Percentiles rank a stretch among this genome's conserved stretches.
These are phyloP conservation scores for Wallacemonas sp. DNA, from an alignment of 208 protist genomes.

Conservation along the genomic window DNA sequence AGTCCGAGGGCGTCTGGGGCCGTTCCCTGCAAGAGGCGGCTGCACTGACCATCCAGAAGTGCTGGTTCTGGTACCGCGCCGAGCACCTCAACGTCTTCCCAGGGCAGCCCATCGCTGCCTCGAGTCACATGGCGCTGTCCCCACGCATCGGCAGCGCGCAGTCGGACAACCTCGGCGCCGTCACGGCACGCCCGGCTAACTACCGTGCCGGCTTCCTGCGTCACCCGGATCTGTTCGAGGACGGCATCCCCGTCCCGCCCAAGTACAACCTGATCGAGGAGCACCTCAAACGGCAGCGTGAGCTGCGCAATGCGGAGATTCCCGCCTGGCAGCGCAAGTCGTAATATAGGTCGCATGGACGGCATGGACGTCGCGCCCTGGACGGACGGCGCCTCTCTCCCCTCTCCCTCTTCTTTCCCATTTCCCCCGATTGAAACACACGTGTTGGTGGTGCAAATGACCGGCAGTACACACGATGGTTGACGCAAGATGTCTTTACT, in stretches of 20 bases:
- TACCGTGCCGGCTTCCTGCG: conserved; percentile 8
- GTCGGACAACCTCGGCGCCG: not conserved
- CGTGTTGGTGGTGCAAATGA: not conserved
- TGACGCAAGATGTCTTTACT: not conserved
- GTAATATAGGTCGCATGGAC: too few relatives aligned
- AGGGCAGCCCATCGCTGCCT: not conserved
- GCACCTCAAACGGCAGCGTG: conserved; percentile 51
- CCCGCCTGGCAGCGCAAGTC: conserved; percentile 43
- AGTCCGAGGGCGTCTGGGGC: conserved; percentile 67
- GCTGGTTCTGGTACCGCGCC: conserved; percentile 69
- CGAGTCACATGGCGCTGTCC: not conserved
- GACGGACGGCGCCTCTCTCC: too few relatives aligned
- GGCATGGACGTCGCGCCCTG: too few relatives aligned
- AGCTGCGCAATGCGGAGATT: conserved; percentile 39
- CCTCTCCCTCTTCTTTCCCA: not conserved
- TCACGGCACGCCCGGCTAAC: not conserved
- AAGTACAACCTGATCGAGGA: conserved; percentile 60
- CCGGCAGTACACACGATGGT: not conserved
- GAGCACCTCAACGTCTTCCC: conserved; percentile 23
- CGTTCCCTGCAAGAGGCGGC: conserved; percentile 54
- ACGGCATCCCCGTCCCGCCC: conserved; percentile 32
- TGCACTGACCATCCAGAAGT: conserved; percentile 72
- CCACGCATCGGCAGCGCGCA: conserved; percentile 13
- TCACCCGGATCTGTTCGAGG: not conserved
- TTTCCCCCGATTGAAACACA: too few relatives aligned